A percentile compares a stretch with the other conserved stretches of the same genome.
phyloP scores from a whole-genome alignment of 1,284 basidiomycete genomes.

The Heterobasidion annosum region DNA sequence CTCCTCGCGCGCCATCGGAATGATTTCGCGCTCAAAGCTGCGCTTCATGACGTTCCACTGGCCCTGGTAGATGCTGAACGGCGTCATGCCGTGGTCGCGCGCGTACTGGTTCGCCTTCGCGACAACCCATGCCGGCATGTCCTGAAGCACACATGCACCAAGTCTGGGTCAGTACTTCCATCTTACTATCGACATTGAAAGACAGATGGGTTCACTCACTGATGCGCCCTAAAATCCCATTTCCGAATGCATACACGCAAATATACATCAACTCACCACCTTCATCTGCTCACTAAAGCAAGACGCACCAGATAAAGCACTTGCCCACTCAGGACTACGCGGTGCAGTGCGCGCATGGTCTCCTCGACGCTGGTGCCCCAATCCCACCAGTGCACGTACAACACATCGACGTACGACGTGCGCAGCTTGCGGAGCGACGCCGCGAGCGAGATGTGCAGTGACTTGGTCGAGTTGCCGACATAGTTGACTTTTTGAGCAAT shows the following conservation, averaged over 20 bases:
- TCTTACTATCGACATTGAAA: background rate
- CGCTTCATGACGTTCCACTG: slow-evolving; percentile 36
- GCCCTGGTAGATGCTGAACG: slow-evolving; percentile 46
- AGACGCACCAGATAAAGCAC: slow-evolving; percentile 22
- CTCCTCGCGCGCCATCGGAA: slow-evolving; percentile 38
- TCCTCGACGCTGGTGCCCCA: slow-evolving; percentile 28
- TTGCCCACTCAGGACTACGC: slow-evolving; percentile 24
- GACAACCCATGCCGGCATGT: slow-evolving; percentile 33
- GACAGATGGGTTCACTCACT: background rate
- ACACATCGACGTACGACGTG: slow-evolving; percentile 22
- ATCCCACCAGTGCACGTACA: slow-evolving; percentile 32
- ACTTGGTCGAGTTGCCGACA: slow-evolving; percentile 19
- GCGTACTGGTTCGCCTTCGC: slow-evolving; percentile 25
- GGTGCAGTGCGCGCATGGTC: slow-evolving; percentile 26
- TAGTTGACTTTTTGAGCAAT: slow-evolving; percentile 18
- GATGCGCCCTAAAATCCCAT: background rate
- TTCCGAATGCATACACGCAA: background rate
- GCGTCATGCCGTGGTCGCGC: slow-evolving; percentile 32
- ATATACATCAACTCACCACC: too few species aligned
- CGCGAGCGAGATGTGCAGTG: slow-evolving; percentile 15
- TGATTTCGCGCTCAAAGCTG: slow-evolving; percentile 41
- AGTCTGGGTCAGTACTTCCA: background rate
- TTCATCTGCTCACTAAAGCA: background rate
- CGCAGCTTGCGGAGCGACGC: slow-evolving; percentile 23
- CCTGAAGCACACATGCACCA: slow-evolving; percentile 15